A percentile compares a stretch with the other conserved stretches of the same genome.
phyloP scores from a whole-genome alignment of 2,329 filamentous ascomycete genomes.

The Aspergillus floridensis region DNA sequence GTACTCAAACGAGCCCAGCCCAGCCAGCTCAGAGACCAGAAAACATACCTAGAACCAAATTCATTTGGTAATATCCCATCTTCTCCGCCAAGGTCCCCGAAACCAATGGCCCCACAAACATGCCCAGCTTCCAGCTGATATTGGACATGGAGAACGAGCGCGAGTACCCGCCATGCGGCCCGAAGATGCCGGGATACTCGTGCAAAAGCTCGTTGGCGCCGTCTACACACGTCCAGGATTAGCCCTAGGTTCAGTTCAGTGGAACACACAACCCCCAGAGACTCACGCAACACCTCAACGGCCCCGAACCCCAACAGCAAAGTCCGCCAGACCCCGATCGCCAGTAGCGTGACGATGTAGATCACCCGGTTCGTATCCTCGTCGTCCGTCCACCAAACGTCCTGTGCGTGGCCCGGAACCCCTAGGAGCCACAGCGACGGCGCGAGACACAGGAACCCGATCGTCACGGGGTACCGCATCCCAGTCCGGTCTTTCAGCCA shows the following conservation, averaged over 20 bases:
- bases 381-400: neutral
- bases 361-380: neutral
- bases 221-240: neutral
- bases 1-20: neutral
- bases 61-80: neutral
- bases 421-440: neutral
- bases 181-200: slow-evolving; percentile 1
- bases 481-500: neutral
- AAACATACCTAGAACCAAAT: neutral
- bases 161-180: slow-evolving; percentile 4
- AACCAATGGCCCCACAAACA: neutral
- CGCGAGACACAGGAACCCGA: neutral
- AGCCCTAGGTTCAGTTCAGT: too few relatives aligned
- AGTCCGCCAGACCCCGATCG: neutral
- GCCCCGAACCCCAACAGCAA: neutral
- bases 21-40: neutral
- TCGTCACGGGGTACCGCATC: neutral
- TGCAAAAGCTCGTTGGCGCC: neutral
- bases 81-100: neutral
- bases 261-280: neutral
- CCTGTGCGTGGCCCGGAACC: neutral
- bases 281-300: neutral
- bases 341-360: neutral
- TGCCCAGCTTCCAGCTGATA: neutral
- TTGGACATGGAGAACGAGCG: slow-evolving; percentile 1